Evolutionary conservation across 495 filamentous ascomycete genomes (phyloP).

Genomic region (Penicillium lividum): DNA sequence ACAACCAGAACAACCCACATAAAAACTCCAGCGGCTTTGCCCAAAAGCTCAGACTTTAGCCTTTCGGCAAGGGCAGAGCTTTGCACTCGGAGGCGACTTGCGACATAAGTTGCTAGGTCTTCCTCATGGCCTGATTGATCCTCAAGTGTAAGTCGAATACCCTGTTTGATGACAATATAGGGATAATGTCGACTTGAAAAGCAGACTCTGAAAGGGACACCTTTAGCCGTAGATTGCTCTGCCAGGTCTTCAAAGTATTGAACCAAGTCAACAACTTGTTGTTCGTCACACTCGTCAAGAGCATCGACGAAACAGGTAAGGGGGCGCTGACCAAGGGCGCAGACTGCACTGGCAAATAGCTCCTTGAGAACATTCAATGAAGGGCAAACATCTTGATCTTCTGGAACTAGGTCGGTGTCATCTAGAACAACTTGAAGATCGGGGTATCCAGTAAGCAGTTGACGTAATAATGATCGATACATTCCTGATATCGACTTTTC

Average conservation of each 20-base stretch:
- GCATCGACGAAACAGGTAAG: constrained; percentile 43
- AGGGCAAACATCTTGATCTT: constrained; percentile 9
- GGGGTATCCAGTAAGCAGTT: constrained; percentile 32
- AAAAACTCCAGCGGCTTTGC: constrained; percentile 47
- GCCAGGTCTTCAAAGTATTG: constrained; percentile 39
- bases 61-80: constrained; percentile 13
- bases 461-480: constrained; percentile 53
- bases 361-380: constrained; percentile 24
- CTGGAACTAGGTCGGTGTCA: constrained; percentile 13
- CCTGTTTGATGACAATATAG: constrained; percentile 37
- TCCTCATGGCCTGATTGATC: constrained; percentile 29
- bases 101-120: constrained; percentile 29
- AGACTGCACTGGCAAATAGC: constrained; percentile 22
- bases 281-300: constrained; percentile 42
- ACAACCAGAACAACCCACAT: constrained; percentile 52
- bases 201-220: constrained; percentile 31
- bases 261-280: constrained; percentile 39
- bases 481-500: constrained; percentile 55
- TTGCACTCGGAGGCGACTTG: constrained; percentile 23
- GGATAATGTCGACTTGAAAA: constrained; percentile 57
- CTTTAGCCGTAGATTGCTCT: constrained; percentile 15
- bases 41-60: constrained; percentile 30
- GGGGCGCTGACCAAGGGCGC: constrained; percentile 18
- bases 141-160: constrained; percentile 31
- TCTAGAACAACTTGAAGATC: constrained; percentile 29